Base-by-base conservation (phyloP, 129 eudicot species). In the Pseudognaphalium luteoalbum region DNA sequence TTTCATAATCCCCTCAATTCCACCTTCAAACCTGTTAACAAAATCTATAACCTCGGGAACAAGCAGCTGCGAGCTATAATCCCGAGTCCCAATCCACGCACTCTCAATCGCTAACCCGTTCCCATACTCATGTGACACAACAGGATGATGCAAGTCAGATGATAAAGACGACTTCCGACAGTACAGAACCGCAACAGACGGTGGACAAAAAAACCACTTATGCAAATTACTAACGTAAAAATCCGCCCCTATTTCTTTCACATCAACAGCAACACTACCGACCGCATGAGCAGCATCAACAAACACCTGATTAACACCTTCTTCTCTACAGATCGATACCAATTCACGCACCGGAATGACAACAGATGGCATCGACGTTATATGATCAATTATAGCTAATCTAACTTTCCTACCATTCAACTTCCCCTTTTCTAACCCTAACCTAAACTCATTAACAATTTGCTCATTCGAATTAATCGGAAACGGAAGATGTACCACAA, bases 21-120 rank as follows among this genome's bases (percentile, higher is more conserved):
- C 98, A 3, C 96, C 98, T 42, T 93, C 91, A 70, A 93, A 93
- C 71, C 96, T 81, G 56, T 73, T 70, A 11, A 93, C 70, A 70
- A 93, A 93, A 70, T 88, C 97, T 62, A 93, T 47, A 63, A 87
- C 98, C 66, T 90, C 91, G 0, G 98, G 97, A 52, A 93, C 87
- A 7, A 93, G 89, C 10, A 91, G 75, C 72, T 90, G 98, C 2
- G 98, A 71, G 68, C 98, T 93, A 77, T 87, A 88, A 66, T 90
- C 98, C 51, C 98, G 81, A 0, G 98, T 93, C 52, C 98, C 98
- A n/a, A 86, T 88, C 98, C 98, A 93, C 3, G 96, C 85, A 67
- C 98, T 92, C 69, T 92, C 98, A 11, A 86, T 81, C 3, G 98
- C 92, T 67, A 90, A 70, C 3, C 98, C 97, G 21, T 90, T 93